Base-by-base conservation (phyloP, 495 filamentous ascomycete species). In the Aspergillus saccharolyticus region DNA sequence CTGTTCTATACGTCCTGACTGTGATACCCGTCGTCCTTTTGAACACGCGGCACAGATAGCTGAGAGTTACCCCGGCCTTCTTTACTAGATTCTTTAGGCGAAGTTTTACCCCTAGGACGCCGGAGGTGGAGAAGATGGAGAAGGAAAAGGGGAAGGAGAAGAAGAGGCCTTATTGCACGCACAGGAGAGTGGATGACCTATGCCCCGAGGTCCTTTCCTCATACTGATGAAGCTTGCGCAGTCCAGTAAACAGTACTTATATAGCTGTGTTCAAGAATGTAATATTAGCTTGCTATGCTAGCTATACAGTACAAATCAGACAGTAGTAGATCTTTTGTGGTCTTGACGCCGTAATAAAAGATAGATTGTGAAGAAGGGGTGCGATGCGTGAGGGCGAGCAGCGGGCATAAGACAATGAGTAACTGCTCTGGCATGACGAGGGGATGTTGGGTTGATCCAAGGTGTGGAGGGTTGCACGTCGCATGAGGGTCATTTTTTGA, bases 311-410 rank as follows among this genome's bases (percentile, higher is more conserved):
- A 56, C 80, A 83, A 4, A 70, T 77, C 15, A 80, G 80, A 0
- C 80, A 76, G 64, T 81, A 85, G 66, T 77, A 84, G 57, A 83
- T 79, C n/a, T 73, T n/a, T 75, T 9, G 82, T 84, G 7, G 78
- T 78, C 44, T 72, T 71, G 44, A 85, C 83, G 22, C 66, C 69
- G 68, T 84, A 83, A 60, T 84, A 64, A 56, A 84, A 85, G 33
- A 64, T 52, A 1, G 52, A 55, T 28, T 60, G 57, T 1, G 53
- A 56, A 2, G 56, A 56, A 22, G 44, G 55, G 30, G 20, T 21
- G 39, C 55, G 55, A n/a, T 58, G 60, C 5, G 43, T 17, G 14
- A 45, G 16, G 16, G 43, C 43, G 4, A 8, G n/a, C 43, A 45
- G 15, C 43, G 43, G 5, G 43, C n/a, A 1, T 45, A n/a, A n/a